Evolutionary conservation across 257 asterid genomes (phyloP).

Genomic region (Osmanthus fragrans): DNA sequence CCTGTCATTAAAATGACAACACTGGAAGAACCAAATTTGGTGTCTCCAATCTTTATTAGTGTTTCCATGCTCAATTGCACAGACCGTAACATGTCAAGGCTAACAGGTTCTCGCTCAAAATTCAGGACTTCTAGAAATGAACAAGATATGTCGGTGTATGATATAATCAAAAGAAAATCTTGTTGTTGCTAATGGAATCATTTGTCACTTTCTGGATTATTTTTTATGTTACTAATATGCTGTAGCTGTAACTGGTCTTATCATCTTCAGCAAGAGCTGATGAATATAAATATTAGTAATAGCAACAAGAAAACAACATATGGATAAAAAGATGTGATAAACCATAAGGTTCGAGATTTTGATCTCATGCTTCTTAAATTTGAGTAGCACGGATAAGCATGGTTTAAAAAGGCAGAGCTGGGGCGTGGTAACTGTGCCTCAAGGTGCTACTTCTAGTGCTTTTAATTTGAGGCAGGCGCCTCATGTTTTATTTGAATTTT

Average conservation of each 20-base stretch:
- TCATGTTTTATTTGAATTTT: too few relatives aligned
- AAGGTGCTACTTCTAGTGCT: too few relatives aligned
- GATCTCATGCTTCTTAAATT: not conserved
- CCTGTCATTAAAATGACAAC: slow-evolving; percentile 1
- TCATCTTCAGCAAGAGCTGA: not conserved
- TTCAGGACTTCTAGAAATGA: slow-evolving; percentile 4
- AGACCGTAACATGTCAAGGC: not conserved
- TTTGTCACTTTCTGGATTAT: not conserved
- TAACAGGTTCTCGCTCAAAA: slow-evolving; percentile 1
- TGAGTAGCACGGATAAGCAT: not conserved
- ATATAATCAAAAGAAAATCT: not conserved
- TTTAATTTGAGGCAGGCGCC: too few relatives aligned
- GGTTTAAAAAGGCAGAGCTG: too few relatives aligned
- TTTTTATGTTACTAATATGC: not conserved
- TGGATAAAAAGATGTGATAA: not conserved
- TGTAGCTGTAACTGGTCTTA: not conserved
- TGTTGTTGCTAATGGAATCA: not conserved
- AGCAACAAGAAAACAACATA: not conserved
- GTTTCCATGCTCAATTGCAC: slow-evolving; percentile 15
- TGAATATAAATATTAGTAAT: not conserved
- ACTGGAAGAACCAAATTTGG: not conserved
- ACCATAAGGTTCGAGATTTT: not conserved
- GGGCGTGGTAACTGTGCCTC: too few relatives aligned
- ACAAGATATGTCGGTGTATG: not conserved
- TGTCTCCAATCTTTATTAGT: not conserved